Evolutionary conservation across 2,329 filamentous ascomycete species (phyloP).

Genomic region (Aspergillus proliferans): DNA sequence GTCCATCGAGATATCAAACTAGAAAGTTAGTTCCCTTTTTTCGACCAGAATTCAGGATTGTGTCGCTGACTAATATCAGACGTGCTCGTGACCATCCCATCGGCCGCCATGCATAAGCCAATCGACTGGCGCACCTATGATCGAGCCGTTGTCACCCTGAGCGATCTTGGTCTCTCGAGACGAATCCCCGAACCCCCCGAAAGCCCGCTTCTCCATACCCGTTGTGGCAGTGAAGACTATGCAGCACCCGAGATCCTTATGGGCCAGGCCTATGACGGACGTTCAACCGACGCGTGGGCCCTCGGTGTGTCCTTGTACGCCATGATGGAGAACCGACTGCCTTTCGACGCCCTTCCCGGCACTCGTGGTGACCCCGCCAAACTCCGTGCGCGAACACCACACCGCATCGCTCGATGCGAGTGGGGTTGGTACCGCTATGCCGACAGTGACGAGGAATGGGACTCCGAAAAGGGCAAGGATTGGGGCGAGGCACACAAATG

Average conservation of each 20-base stretch:
- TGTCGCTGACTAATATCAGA: slow-evolving; percentile 48
- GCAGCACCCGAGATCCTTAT: slow-evolving; percentile 94
- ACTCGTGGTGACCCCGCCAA: slow-evolving; percentile 65
- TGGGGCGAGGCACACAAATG: slow-evolving; percentile 71
- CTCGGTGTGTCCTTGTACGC: slow-evolving; percentile 90
- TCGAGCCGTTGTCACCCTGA: slow-evolving; percentile 77
- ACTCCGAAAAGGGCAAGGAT: slow-evolving; percentile 58
- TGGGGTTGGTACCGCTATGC: slow-evolving; percentile 91
- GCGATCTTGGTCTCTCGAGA: slow-evolving; percentile 83
- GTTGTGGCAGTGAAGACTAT: slow-evolving; percentile 95
- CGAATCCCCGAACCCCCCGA: slow-evolving; percentile 66
- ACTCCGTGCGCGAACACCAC: slow-evolving; percentile 74
- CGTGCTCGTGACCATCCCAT: slow-evolving; percentile 79
- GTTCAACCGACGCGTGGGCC: slow-evolving; percentile 89
- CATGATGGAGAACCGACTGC: slow-evolving; percentile 83
- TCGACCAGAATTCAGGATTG: background rate
- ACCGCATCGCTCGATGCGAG: slow-evolving; percentile 91
- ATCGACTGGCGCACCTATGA: slow-evolving; percentile 70
- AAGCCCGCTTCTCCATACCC: slow-evolving; percentile 82
- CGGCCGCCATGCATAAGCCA: slow-evolving; percentile 58
- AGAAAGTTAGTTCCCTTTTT: slow-evolving; percentile 67
- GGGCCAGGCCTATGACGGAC: slow-evolving; percentile 89
- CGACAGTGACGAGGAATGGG: slow-evolving; percentile 80
- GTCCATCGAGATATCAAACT: slow-evolving; percentile 97
- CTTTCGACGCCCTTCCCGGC: slow-evolving; percentile 83